Evolutionary conservation across 805 yeast species (phyloP).

Genomic region (Teunomyces barrocoloradensis): DNA sequence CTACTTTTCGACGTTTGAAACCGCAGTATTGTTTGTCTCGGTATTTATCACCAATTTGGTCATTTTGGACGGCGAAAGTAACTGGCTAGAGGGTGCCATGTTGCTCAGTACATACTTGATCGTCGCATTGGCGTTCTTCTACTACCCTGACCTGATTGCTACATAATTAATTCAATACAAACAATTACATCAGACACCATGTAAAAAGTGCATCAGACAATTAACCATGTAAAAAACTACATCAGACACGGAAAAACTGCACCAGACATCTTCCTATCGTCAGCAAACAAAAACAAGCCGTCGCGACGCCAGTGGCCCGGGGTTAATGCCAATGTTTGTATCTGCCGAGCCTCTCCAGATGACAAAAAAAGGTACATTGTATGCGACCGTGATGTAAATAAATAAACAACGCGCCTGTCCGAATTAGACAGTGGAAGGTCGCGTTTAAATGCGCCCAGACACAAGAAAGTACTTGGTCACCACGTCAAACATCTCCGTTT

Average conservation of each 20-base stretch:
- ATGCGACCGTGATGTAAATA: not conserved
- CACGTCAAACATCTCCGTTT: too few relatives aligned
- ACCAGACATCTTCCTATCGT: not conserved
- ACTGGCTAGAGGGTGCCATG: constrained; percentile 97
- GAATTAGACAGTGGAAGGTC: not conserved
- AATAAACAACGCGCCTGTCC: constrained; percentile 1
- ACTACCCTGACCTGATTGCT: constrained; percentile 61
- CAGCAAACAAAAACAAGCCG: not conserved
- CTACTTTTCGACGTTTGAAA: constrained; percentile 89
- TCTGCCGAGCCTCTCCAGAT: too few relatives aligned
- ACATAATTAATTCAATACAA: not conserved
- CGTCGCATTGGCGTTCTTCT: constrained; percentile 86
- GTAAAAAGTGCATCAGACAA: too few relatives aligned
- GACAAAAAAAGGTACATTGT: not conserved
- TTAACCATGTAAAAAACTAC: not conserved
- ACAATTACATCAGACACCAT: too few relatives aligned
- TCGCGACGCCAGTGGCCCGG: too few relatives aligned
- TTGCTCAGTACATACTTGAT: constrained; percentile 81
- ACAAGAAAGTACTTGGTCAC: too few relatives aligned
- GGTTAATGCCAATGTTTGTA: too few relatives aligned
- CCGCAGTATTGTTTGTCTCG: constrained; percentile 85
- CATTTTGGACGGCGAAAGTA: constrained; percentile 89
- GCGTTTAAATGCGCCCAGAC: too few relatives aligned
- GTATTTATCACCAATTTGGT: constrained; percentile 85
- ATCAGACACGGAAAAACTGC: not conserved